Conservation (phyloP, 2,329 filamentous ascomycete genomes). For the Aspergillus neotritici region DNA sequence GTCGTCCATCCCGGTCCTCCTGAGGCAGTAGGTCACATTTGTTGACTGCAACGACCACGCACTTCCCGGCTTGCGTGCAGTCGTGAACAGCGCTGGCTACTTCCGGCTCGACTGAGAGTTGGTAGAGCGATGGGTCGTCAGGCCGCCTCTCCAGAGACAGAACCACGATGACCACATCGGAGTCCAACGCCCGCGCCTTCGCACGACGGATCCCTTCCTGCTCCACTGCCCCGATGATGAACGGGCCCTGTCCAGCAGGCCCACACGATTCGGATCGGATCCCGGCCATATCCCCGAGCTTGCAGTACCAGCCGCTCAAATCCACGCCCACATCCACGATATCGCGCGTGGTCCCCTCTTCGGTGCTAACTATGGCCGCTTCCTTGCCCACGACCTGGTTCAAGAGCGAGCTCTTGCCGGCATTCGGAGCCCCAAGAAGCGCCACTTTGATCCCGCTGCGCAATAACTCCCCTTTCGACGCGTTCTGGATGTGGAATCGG, state of each 20-base stretch:
- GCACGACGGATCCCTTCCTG: slow-evolving; percentile 86
- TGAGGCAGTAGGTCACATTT: slow-evolving; percentile 50
- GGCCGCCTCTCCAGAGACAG: slow-evolving; percentile 60
- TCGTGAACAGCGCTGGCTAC: slow-evolving; percentile 50
- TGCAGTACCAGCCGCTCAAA: slow-evolving; percentile 81
- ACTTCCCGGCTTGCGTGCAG: slow-evolving; percentile 46
- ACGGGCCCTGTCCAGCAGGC: slow-evolving; percentile 11
- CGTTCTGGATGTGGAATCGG: slow-evolving; percentile 65
- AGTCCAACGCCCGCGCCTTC: slow-evolving; percentile 70
- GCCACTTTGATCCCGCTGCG: slow-evolving; percentile 80
- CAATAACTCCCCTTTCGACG: slow-evolving; percentile 75
- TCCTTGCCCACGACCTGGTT: slow-evolving; percentile 86
- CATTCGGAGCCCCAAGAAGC: slow-evolving; percentile 85
- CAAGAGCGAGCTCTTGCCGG: slow-evolving; percentile 88
- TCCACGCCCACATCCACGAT: slow-evolving; percentile 89
- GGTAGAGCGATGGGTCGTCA: slow-evolving; percentile 22
- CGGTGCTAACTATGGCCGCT: slow-evolving; percentile 87
- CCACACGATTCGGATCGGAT: slow-evolving; percentile 51
- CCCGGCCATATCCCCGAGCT: slow-evolving; percentile 93
- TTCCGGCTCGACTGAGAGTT: slow-evolving; percentile 48
- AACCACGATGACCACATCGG: slow-evolving; percentile 79
- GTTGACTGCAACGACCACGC: slow-evolving; percentile 56
- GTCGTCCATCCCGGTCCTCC: slow-evolving; percentile 7
- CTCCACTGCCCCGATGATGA: slow-evolving; percentile 66
- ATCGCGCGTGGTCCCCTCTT: slow-evolving; percentile 90